Conservation (phyloP, 371 early-diverging fungal genomes). For the Lichtheimia ramosa region DNA sequence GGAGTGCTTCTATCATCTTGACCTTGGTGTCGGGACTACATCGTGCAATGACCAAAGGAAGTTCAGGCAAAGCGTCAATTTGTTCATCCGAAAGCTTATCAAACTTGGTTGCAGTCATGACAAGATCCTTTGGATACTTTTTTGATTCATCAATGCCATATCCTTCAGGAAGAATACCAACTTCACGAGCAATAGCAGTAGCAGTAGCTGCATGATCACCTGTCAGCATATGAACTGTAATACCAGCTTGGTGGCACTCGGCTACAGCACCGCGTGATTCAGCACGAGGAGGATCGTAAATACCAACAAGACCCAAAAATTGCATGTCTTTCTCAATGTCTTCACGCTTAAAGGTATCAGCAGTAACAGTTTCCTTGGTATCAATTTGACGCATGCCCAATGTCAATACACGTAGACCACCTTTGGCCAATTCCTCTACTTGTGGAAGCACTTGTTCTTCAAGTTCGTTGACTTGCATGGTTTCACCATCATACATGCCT, state of each 20-base stretch:
- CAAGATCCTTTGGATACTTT: conserved; percentile 30
- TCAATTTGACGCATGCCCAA: conserved; percentile 51
- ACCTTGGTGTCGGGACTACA: conserved; percentile 96
- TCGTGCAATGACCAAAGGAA: conserved; percentile 93
- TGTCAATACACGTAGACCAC: conserved; percentile 72
- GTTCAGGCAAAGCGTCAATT: conserved; percentile 74
- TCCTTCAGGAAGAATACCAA: conserved; percentile 70
- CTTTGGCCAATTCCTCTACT: conserved; percentile 57
- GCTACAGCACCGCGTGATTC: conserved; percentile 78
- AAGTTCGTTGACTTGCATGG: conserved; percentile 48
- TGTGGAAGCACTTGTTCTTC: conserved; percentile 46
- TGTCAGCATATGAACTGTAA: conserved; percentile 94
- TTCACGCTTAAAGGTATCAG: conserved; percentile 59
- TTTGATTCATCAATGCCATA: neutral
- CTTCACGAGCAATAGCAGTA: conserved; percentile 88
- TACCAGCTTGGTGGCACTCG: conserved; percentile 89
- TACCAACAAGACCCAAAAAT: conserved; percentile 90
- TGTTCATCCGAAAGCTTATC: conserved; percentile 81
- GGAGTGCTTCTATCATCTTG: conserved; percentile 94
- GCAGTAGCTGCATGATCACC: conserved; percentile 95
- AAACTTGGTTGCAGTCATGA: conserved; percentile 85
- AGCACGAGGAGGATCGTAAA: conserved; percentile 90
- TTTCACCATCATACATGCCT: conserved; percentile 29
- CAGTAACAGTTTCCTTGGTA: conserved; percentile 28
- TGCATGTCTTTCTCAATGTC: conserved; percentile 71